Evolutionary conservation across 2,329 filamentous ascomycete species (phyloP), one percentile per base, ranked within the genome.

Genomic region (Monilinia fructigena): DNA sequence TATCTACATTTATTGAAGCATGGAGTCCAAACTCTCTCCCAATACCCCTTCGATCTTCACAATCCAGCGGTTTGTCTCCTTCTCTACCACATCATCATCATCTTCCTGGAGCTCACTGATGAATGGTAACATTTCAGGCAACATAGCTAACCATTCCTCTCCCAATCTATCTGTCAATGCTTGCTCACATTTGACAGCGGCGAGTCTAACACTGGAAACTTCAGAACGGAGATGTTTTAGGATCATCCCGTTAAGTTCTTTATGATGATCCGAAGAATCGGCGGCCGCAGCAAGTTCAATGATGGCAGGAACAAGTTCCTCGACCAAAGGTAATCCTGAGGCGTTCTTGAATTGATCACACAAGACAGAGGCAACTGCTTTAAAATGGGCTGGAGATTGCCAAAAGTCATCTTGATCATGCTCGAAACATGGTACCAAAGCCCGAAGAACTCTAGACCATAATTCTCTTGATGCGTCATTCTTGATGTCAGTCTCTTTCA

Each of bases 61-160:
- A 73, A 98, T 95, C 94, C 95, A 97, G 74, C 87, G 83, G 76
- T 93, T 86, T 48, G 93, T 94, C 81, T 97, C 93, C 75, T 87
- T 83, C 81, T 99, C 95, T 31, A 99, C 94, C 38, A 85, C 83
- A 80, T 98, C 95, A 75, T 98, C 93, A 72, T 98, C 95, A 76
- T 99, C 95, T 76, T 99, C 95, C 80, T 97, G 90, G 74, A 97
- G 78, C 80, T 99, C 95, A 74, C 92, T 96, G 73, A 99, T 97
- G 70, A 94, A 92, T 26, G 96, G 94, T 76, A 99, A 80, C 90
- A 97, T 98, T 83, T 99, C 95, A 0, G 94, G 92, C 75, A 98
- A 78, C 81, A 96, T 85, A 1, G 88, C 86, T 68, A 99, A 80
- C 95, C 95, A 99, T 76, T 99, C 95, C 77, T 98, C 93, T 67